Evolutionary conservation across 768 basidiomycete species (phyloP).

Genomic region (Naematelia encephala): DNA sequence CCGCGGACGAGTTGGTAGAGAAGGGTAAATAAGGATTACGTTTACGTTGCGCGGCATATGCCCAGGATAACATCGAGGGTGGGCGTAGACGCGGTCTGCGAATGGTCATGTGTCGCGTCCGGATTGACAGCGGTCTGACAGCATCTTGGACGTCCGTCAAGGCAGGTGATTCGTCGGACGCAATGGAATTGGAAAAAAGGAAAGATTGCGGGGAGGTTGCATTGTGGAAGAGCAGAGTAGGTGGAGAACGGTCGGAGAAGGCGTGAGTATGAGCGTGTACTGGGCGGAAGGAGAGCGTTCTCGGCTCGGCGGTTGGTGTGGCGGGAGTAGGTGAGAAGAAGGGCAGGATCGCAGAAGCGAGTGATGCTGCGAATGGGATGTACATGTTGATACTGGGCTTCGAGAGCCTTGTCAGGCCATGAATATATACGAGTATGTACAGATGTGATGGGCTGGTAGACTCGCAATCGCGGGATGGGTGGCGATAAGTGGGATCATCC

Average conservation of each 20-base stretch:
- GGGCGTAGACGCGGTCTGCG: conserved; percentile 34
- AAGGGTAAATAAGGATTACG: not conserved
- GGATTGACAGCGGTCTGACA: conserved; percentile 21
- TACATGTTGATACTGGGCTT: conserved; percentile 29
- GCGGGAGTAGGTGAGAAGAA: conserved; percentile 15
- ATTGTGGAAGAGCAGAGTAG: conserved; percentile 35
- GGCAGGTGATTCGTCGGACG: conserved; percentile 2
- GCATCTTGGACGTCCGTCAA: conserved; percentile 12
- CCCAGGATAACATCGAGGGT: conserved; percentile 40
- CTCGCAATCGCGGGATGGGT: not conserved
- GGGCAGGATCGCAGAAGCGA: conserved; percentile 27
- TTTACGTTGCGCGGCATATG: conserved; percentile 4
- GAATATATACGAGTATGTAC: not conserved
- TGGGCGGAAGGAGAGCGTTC: conserved; percentile 37
- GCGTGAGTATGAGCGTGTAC: conserved; percentile 44
- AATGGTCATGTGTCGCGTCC: conserved; percentile 33
- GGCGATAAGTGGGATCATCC: not conserved
- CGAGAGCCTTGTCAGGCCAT: too few relatives aligned
- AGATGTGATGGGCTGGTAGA: not conserved
- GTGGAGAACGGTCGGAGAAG: conserved; percentile 4
- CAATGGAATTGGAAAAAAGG: not conserved
- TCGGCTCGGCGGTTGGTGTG: conserved; percentile 7
- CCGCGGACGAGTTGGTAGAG: conserved; percentile 4
- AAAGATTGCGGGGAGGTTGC: conserved; percentile 10
- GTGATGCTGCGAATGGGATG: conserved; percentile 31